A percentile compares a stretch with the other conserved stretches of the same genome.
phyloP scores from a whole-genome alignment of 441 rosid species.

The Bruguiera hainesii region DNA sequence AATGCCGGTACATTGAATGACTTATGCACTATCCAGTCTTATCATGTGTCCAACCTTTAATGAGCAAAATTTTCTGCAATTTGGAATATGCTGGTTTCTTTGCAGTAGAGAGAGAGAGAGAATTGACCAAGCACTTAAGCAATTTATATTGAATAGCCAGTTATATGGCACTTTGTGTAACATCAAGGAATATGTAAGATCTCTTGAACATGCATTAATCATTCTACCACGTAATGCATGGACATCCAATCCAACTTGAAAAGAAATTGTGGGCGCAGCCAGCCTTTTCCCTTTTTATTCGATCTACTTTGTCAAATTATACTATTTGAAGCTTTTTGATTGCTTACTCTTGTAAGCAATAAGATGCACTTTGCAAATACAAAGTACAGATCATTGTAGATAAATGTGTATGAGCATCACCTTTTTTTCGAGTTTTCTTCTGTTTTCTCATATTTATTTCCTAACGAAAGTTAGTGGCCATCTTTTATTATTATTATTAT shows the following conservation, averaged over 20 bases:
- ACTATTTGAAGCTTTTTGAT: slow-evolving; percentile 16
- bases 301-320: not conserved
- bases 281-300: slow-evolving; percentile 14
- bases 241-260: not conserved
- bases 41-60: too few relatives aligned
- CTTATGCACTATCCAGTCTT: too few relatives aligned
- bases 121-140: not conserved
- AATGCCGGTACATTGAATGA: too few relatives aligned
- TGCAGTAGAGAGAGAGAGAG: too few relatives aligned
- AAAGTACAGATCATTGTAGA: slow-evolving; percentile 7
- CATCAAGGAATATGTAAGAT: slow-evolving; percentile 11
- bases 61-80: too few relatives aligned
- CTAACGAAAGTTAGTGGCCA: slow-evolving; percentile 4
- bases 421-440: not conserved
- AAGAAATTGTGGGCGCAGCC: slow-evolving; percentile 22
- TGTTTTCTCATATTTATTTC: not conserved
- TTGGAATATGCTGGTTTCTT: not conserved
- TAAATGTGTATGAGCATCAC: not conserved
- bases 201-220: slow-evolving; percentile 18
- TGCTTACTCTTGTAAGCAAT: slow-evolving; percentile 4
- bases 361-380: slow-evolving; percentile 7
- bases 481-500: slow-evolving; percentile 4
- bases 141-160: slow-evolving; percentile 11
- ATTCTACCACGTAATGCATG: slow-evolving; percentile 20
- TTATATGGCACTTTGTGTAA: slow-evolving; percentile 31